Evolutionary conservation across 1,284 basidiomycete genomes (phyloP).

Genomic region (Sanghuangporus weigelae): DNA sequence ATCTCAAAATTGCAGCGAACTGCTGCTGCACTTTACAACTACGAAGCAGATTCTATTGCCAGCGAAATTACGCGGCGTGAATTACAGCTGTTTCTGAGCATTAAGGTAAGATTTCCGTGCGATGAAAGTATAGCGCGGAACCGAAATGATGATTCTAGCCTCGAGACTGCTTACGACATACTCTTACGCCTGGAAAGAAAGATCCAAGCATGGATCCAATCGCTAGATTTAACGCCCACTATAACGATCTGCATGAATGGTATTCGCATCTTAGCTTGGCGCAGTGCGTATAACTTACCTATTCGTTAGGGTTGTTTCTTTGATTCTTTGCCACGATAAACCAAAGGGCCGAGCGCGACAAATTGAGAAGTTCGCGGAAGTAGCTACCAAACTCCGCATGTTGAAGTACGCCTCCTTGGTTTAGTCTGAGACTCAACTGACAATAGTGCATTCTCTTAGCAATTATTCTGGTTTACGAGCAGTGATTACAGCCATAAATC

Average conservation of each 20-base stretch:
- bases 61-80: slow-evolving; percentile 73
- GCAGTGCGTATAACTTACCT: not conserved
- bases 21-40: slow-evolving; percentile 10
- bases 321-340: slow-evolving; percentile 75
- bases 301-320: slow-evolving; percentile 58
- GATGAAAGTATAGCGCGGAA: slow-evolving; percentile 6
- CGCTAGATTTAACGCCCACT: slow-evolving; percentile 59
- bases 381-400: slow-evolving; percentile 61
- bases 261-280: slow-evolving; percentile 29
- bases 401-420: slow-evolving; percentile 3
- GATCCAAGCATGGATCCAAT: slow-evolving; percentile 60
- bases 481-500: slow-evolving; percentile 79
- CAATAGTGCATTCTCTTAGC: slow-evolving; percentile 35
- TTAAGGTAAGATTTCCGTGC: slow-evolving; percentile 46
- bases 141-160: slow-evolving; percentile 41
- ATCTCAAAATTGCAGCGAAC: slow-evolving; percentile 2
- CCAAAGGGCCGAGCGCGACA: slow-evolving; percentile 58
- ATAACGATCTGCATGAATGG: slow-evolving; percentile 76
- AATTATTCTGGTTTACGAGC: slow-evolving; percentile 80
- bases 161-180: slow-evolving; percentile 74
- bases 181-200: slow-evolving; percentile 62
- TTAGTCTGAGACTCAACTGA: not conserved
- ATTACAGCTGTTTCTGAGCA: slow-evolving; percentile 57
- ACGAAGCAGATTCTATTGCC: slow-evolving; percentile 59
- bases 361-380: slow-evolving; percentile 73